Evolutionary conservation across 2,329 filamentous ascomycete genomes (phyloP), one percentile per base, ranked within the genome.

Genomic region (Teratosphaeria zuluensis): DNA sequence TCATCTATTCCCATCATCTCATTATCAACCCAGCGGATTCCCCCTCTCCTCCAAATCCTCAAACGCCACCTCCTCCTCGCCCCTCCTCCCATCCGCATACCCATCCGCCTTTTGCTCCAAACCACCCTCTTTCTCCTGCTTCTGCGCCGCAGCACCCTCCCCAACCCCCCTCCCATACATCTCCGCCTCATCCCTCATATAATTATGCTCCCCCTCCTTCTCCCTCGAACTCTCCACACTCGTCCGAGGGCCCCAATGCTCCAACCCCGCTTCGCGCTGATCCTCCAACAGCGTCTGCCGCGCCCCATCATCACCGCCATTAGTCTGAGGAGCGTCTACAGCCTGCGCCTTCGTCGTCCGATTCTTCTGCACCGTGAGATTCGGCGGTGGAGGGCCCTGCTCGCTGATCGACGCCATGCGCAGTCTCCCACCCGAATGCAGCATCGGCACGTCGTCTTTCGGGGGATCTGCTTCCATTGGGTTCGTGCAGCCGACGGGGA

Each of bases 401-500:
- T 67, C 65, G 33, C 60, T 67, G 54, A 70, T 69, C 54, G 64
- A 67, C 28, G 67, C 66, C 69, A 71, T 71, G 24, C 68, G 58
- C 51, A 58, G 30, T 28, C 67, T 55, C 7, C 67, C 68, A 3
- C 64, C 63, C 8, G 57, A 61, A 56, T 68, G 55, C 57, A 68
- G 54, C 65, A 69, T 68, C 21, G 66, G 65, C 33, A 68, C 65
- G 54, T 69, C 67, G 16, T 59, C 38, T 14, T 48, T 42, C 24
- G 63, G 58, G 32, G 61, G 61, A 2, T 65, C 63, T 38, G 65
- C 64, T 33, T 63, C 59, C 32, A 65, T 33, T n/a, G 62, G 57
- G 31, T 76, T 73, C 63, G 84, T 83, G 64, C 87, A 90, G 0
- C 84, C 84, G 53, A 72, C 77, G 0, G 90, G 89, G 9, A 83